Evolutionary conservation across 1,284 basidiomycete genomes (phyloP).

Genomic region (Puccinia hordei): DNA sequence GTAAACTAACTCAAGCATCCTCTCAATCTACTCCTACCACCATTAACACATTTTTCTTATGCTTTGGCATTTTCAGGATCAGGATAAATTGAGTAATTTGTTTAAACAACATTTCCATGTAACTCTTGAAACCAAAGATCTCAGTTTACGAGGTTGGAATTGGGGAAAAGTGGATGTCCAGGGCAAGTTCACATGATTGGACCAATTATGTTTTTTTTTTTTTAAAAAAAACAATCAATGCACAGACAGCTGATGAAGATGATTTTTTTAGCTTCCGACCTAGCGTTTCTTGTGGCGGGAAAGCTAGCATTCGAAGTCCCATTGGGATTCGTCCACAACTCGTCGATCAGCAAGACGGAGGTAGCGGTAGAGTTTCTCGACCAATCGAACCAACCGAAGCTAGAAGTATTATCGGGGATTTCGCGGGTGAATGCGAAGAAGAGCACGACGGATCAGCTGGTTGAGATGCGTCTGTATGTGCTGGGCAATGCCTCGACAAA

Average conservation of each 20-base stretch:
- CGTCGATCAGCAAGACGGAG: constrained; percentile 95
- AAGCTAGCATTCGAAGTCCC: constrained; percentile 91
- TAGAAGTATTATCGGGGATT: constrained; percentile 61
- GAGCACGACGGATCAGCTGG: constrained; percentile 72
- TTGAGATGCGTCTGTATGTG: constrained; percentile 94
- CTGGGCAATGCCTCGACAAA: constrained; percentile 74
- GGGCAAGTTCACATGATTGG: constrained; percentile 66
- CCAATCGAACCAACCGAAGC: constrained; percentile 60
- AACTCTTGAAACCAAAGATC: constrained; percentile 80
- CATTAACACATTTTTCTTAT: too few species aligned
- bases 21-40: constrained; percentile 33
- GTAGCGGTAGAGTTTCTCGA: constrained; percentile 90
- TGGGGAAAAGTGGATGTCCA: constrained; percentile 96
- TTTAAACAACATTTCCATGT: constrained; percentile 83
- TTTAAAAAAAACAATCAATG: too few species aligned
- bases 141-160: constrained; percentile 94
- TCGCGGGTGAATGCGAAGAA: constrained; percentile 54
- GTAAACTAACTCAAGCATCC: constrained; percentile 62
- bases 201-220: too few species aligned
- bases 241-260: neutral
- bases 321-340: constrained; percentile 83
- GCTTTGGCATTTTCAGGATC: constrained; percentile 68
- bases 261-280: constrained; percentile 71
- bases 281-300: constrained; percentile 86
- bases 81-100: constrained; percentile 73